A percentile compares a stretch with the other conserved stretches of the same genome.
These are phyloP conservation scores for Ceratocystis albifundus DNA, from an alignment of 2,329 filamentous ascomycete genomes.

Conservation along the genomic window DNA sequence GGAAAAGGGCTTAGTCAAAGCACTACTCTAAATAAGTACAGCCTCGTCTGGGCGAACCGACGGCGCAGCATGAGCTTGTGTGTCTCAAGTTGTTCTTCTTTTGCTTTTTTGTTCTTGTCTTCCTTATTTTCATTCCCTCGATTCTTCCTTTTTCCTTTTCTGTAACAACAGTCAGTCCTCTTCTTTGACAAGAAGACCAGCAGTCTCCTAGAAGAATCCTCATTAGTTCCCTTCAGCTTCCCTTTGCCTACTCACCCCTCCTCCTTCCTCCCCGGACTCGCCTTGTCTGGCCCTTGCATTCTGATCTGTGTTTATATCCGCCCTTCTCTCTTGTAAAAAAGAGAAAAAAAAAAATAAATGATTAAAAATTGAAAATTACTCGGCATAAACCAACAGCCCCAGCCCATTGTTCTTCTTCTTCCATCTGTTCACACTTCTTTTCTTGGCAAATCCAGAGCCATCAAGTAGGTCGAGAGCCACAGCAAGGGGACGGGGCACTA, in stretches of 20 bases:
- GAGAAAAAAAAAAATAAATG: too few relatives aligned
- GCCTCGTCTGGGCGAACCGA: slow-evolving; percentile 4
- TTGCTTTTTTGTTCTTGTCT: neutral
- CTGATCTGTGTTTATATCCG: slow-evolving; percentile 6
- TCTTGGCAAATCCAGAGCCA: neutral
- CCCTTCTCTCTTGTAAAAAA: neutral
- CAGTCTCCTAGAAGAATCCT: neutral
- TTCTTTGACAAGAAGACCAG: neutral
- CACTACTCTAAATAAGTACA: neutral
- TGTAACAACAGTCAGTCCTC: slow-evolving; percentile 5
- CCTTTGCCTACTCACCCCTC: neutral
- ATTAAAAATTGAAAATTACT: neutral
- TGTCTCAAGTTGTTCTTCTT: neutral
- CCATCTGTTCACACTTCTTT: neutral
- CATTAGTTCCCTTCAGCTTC: too few relatives aligned
- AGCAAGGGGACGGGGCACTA: neutral
- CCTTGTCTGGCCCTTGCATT: slow-evolving; percentile 10
- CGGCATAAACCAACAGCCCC: neutral
- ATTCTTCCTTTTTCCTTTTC: neutral
- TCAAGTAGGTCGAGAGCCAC: neutral
- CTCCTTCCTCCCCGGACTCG: neutral
- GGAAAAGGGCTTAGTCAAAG: neutral
- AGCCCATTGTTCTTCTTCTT: slow-evolving; percentile 8
- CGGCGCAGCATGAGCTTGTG: slow-evolving; percentile 8
- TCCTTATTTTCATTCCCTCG: neutral